A percentile compares a stretch with the other conserved stretches of the same genome.
Conservation (phyloP, 306 rosid genomes). For the Cucurbita ficifolia region DNA sequence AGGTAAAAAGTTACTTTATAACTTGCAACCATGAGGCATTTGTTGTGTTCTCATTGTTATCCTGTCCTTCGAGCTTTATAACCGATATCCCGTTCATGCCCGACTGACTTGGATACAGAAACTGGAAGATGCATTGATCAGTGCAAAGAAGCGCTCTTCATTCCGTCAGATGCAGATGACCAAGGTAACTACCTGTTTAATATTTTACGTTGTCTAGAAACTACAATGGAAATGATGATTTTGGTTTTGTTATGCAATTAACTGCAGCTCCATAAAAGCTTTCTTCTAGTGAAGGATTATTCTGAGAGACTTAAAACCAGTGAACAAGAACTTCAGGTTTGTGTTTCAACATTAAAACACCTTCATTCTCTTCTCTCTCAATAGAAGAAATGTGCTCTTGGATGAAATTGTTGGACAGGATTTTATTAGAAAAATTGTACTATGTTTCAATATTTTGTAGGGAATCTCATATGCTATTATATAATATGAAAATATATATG, state of each 20-base stretch:
- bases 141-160: constrained; percentile 59
- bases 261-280: constrained; percentile 62
- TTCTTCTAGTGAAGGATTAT: constrained; percentile 41
- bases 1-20: constrained; percentile 21
- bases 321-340: constrained; percentile 83
- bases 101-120: constrained; percentile 35
- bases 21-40: neutral
- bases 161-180: constrained; percentile 44
- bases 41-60: neutral
- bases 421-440: neutral
- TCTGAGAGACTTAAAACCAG: constrained; percentile 43
- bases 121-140: constrained; percentile 72
- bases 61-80: neutral
- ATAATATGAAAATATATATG: neutral
- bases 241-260: constrained; percentile 6
- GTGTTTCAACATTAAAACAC: constrained; percentile 9
- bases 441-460: neutral
- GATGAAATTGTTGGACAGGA: neutral
- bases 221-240: constrained; percentile 3
- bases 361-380: neutral
- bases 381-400: neutral
- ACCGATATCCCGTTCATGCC: constrained; percentile 5
- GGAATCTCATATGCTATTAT: neutral
- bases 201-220: neutral
- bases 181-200: constrained; percentile 36